Percentiles rank a stretch among this genome's conserved stretches.
These are phyloP conservation scores for Cercospora zeina DNA, from an alignment of 2,329 filamentous ascomycete genomes.

Conservation along the genomic window DNA sequence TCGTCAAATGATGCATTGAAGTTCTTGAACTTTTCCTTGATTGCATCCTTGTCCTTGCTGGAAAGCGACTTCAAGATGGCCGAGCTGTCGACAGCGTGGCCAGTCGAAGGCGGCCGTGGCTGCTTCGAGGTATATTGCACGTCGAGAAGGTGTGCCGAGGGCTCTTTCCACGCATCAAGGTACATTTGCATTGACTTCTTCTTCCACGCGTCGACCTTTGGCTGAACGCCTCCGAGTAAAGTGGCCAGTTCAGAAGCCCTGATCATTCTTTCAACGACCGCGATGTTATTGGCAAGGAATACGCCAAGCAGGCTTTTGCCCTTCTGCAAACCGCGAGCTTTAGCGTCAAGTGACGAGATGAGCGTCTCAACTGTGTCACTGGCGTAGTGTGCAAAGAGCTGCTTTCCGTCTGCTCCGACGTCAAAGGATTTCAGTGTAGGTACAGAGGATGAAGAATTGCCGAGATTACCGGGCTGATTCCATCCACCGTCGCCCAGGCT, in stretches of 20 bases:
- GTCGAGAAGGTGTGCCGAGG: conserved; percentile 78
- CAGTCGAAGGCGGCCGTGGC: conserved; percentile 69
- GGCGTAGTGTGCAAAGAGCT: conserved; percentile 87
- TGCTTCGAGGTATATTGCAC: conserved; percentile 83
- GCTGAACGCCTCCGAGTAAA: conserved; percentile 60
- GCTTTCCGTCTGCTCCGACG: conserved; percentile 80
- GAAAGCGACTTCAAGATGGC: conserved; percentile 79
- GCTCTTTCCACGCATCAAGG: conserved; percentile 86
- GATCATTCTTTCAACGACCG: conserved; percentile 81
- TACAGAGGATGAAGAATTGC: conserved; percentile 59
- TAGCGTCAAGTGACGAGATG: conserved; percentile 71
- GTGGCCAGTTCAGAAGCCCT: conserved; percentile 73
- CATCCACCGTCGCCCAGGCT: conserved; percentile 92
- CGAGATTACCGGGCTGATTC: conserved; percentile 59
- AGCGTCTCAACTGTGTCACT: conserved; percentile 83
- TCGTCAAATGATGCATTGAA: conserved; percentile 94
- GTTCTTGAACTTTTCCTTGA: conserved; percentile 91
- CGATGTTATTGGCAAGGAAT: conserved; percentile 85
- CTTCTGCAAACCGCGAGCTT: conserved; percentile 70
- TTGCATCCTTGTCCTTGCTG: conserved; percentile 90
- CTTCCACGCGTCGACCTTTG: conserved; percentile 71
- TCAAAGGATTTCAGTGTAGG: conserved; percentile 79
- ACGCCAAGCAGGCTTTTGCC: conserved; percentile 78
- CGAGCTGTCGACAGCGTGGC: conserved; percentile 68
- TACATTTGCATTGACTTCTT: conserved; percentile 84